phyloP scores from a whole-genome alignment of 2,329 filamentous ascomycete genomes.

The Periconia digitata region DNA sequence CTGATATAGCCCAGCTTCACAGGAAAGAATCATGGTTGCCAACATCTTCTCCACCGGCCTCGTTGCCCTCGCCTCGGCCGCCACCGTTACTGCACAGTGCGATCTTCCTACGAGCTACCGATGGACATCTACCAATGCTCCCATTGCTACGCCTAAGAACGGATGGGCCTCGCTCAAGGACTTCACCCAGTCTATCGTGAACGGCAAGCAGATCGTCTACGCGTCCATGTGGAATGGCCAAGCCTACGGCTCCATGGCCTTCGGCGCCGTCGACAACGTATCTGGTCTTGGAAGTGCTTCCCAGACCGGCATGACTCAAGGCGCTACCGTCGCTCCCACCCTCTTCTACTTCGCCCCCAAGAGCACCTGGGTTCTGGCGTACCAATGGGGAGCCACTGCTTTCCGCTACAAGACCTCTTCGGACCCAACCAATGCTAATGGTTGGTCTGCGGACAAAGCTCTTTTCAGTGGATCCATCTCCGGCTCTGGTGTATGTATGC shows the following conservation, averaged over 20 bases:
- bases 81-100: slow-evolving; percentile 42
- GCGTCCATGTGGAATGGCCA: slow-evolving; percentile 50
- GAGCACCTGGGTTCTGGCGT: slow-evolving; percentile 63
- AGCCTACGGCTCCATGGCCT: slow-evolving; percentile 61
- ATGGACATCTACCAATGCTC: slow-evolving; percentile 56
- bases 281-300: slow-evolving; percentile 52
- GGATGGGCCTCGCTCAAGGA: slow-evolving; percentile 65
- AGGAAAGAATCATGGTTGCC: not conserved
- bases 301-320: slow-evolving; percentile 54
- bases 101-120: slow-evolving; percentile 57
- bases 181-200: slow-evolving; percentile 59
- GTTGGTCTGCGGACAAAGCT: slow-evolving; percentile 57
- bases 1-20: not conserved
- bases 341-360: slow-evolving; percentile 66
- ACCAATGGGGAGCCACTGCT: slow-evolving; percentile 63
- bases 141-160: slow-evolving; percentile 56
- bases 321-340: slow-evolving; percentile 58
- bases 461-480: slow-evolving; percentile 61
- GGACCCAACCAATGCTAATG: slow-evolving; percentile 59
- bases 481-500: slow-evolving; percentile 48
- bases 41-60: slow-evolving; percentile 1
- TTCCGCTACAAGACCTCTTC: slow-evolving; percentile 64
- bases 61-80: slow-evolving; percentile 14
- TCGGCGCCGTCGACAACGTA: slow-evolving; percentile 58
- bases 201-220: slow-evolving; percentile 64